A percentile compares a stretch with the other conserved stretches of the same genome.
Conservation (phyloP, 768 basidiomycete species). For the Russula sp. region DNA sequence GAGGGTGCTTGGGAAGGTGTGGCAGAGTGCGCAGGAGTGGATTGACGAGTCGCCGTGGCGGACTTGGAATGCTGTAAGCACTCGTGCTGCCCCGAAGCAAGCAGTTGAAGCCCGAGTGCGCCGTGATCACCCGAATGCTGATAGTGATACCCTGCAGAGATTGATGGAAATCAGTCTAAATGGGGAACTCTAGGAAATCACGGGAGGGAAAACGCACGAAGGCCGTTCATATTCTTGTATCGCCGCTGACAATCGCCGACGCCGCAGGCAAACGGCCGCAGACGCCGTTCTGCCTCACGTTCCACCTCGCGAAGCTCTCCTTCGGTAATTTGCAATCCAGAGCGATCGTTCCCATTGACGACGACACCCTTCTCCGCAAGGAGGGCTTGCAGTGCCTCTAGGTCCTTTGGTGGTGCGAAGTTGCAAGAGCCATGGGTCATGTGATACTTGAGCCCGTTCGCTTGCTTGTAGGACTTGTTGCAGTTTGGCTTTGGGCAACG, state of each 20-base stretch:
- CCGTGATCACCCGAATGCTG: slow-evolving; percentile 96
- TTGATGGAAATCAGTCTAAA: slow-evolving; percentile 7
- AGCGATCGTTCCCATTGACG: slow-evolving; percentile 35
- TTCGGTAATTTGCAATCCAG: slow-evolving; percentile 38
- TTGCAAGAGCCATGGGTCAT: slow-evolving; percentile 91
- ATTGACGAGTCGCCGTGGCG: slow-evolving; percentile 15
- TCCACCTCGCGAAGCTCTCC: slow-evolving; percentile 67
- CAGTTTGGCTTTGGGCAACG: slow-evolving; percentile 92
- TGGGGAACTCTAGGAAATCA: not conserved
- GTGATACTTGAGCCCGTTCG: slow-evolving; percentile 92
- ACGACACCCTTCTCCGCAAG: slow-evolving; percentile 44
- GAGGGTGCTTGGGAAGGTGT: slow-evolving; percentile 5
- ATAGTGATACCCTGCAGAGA: slow-evolving; percentile 68
- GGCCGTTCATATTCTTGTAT: slow-evolving; percentile 99
- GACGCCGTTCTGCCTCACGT: slow-evolving; percentile 75
- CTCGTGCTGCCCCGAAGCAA: slow-evolving; percentile 69
- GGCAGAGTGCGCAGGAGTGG: slow-evolving; percentile 14
- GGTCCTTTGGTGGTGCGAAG: slow-evolving; percentile 83
- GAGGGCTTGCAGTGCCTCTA: slow-evolving; percentile 69
- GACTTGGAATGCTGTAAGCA: slow-evolving; percentile 36
- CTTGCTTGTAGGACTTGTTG: slow-evolving; percentile 95
- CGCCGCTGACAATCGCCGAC: slow-evolving; percentile 80
- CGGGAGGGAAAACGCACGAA: slow-evolving; percentile 39
- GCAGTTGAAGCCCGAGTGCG: slow-evolving; percentile 74
- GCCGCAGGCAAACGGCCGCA: slow-evolving; percentile 84